Base-by-base conservation (phyloP, 305 asterid species). In the Euphrasia arctica region DNA sequence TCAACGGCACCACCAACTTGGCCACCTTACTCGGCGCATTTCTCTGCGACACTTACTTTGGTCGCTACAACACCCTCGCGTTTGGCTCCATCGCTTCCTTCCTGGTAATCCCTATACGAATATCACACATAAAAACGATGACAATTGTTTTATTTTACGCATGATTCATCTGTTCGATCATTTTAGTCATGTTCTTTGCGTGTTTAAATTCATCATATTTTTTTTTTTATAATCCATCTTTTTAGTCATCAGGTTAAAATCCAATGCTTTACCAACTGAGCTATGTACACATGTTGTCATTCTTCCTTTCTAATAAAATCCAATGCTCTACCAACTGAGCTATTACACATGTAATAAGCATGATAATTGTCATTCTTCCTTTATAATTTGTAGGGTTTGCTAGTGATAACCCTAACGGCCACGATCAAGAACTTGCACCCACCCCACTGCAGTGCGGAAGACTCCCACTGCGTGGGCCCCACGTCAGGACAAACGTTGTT, bases 21-120 rank as follows among this genome's bases (percentile, higher is more conserved):
- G 87, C 86, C 6, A 84, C 96, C 4, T 58, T 89, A 2, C 39
- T 81, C 36, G 96, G 96, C 0, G 95, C 96, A n/a, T 89, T 70
- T 63, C 49, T 87, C 10, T 81, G 83, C 52, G 96, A 89, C 57
- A 51, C 57, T 15, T 51, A 15, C 57, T 51, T 51, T 1, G 57
- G 57, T 51, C 57, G 57, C 31, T 89, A 83, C 78, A 86, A 81
- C 11, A 83, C 87, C 4, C 66, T 89, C 1, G 92, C 74, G 2
- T 73, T 84, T 50, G 80, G 86, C 45, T 79, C 96, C 61, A n/a
- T 89, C 13, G 72, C 88, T 28, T 89, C 96, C 5, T 83, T 89
- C 48, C 67, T 86, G 80, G 96, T 86, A 78, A 45, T 18, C 22
- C 22, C 22, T 18, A 18, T 18, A 18, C 22, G 22, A 18, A 18